phyloP scores from a whole-genome alignment of 805 yeast species.

The Candida maris region DNA sequence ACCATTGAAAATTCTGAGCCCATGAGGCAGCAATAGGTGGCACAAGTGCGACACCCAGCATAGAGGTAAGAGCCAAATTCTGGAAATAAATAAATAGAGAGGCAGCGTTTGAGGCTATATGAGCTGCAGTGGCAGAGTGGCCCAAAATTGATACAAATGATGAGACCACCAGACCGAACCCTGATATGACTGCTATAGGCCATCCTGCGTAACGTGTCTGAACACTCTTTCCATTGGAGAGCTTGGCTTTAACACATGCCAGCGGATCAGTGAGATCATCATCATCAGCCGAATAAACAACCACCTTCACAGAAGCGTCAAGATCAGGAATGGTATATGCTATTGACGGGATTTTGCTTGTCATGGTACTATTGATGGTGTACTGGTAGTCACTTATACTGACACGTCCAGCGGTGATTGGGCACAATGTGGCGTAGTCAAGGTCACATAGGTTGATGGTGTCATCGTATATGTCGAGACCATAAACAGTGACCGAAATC shows the following conservation, averaged over 20 bases:
- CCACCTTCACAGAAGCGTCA: slow-evolving; percentile 84
- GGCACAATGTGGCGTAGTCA: slow-evolving; percentile 60
- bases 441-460: slow-evolving; percentile 64
- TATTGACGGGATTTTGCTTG: slow-evolving; percentile 64
- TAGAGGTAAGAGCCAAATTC: slow-evolving; percentile 82
- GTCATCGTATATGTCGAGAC: slow-evolving; percentile 57
- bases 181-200: slow-evolving; percentile 93
- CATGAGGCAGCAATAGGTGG: slow-evolving; percentile 98
- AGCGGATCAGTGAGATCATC: slow-evolving; percentile 42
- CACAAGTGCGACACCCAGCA: slow-evolving; percentile 89
- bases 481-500: slow-evolving; percentile 72
- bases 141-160: slow-evolving; percentile 86
- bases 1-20: slow-evolving; percentile 97
- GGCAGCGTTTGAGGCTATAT: slow-evolving; percentile 93
- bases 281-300: slow-evolving; percentile 51
- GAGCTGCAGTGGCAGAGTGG: slow-evolving; percentile 90
- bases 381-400: slow-evolving; percentile 49
- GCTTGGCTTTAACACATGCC: slow-evolving; percentile 89
- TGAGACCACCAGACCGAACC: slow-evolving; percentile 81
- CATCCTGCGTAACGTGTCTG: slow-evolving; percentile 89
- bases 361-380: slow-evolving; percentile 37
- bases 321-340: slow-evolving; percentile 92
- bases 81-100: slow-evolving; percentile 93
- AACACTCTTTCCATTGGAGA: slow-evolving; percentile 89
- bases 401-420: slow-evolving; percentile 82